These are phyloP conservation scores for Fagus sylvatica DNA, from an alignment of 306 rosid genomes.

Conservation along the genomic window DNA sequence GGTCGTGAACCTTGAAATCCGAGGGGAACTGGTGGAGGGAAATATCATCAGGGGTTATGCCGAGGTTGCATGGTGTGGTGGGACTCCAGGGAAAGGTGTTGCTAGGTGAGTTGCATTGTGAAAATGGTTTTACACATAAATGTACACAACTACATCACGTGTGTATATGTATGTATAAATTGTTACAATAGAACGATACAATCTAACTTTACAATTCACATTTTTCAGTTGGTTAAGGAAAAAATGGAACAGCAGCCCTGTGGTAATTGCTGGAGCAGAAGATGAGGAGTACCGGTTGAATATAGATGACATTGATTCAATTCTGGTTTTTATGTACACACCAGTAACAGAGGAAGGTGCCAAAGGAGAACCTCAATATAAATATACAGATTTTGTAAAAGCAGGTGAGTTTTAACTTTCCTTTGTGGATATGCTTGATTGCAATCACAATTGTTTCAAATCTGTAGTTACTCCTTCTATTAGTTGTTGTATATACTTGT, in stretches of 20 bases:
- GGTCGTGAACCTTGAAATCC: slow-evolving; percentile 79
- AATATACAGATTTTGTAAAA: slow-evolving; percentile 86
- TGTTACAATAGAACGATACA: slow-evolving; percentile 18
- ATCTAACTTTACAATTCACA: slow-evolving; percentile 22
- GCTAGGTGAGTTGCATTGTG: slow-evolving; percentile 68
- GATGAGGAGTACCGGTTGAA: slow-evolving; percentile 75
- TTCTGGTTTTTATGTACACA: slow-evolving; percentile 97
- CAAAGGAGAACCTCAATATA: slow-evolving; percentile 95
- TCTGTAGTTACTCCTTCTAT: background rate
- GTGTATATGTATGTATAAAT: slow-evolving; percentile 2
- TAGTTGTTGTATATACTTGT: background rate
- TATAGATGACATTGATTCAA: slow-evolving; percentile 86
- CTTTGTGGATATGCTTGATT: slow-evolving; percentile 16
- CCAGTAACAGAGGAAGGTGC: slow-evolving; percentile 95
- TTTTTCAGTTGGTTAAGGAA: slow-evolving; percentile 88
- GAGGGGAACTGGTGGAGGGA: slow-evolving; percentile 89
- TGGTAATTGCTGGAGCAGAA: slow-evolving; percentile 93
- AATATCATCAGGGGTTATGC: slow-evolving; percentile 69
- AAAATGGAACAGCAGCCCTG: slow-evolving; percentile 93
- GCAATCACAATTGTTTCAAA: slow-evolving; percentile 3
- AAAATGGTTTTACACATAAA: background rate
- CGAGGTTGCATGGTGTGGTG: slow-evolving; percentile 96
- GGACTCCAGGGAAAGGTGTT: slow-evolving; percentile 93
- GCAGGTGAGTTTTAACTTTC: slow-evolving; percentile 59
- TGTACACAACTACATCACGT: slow-evolving; percentile 5